Evolutionary conservation across 331 rosid genomes (phyloP).

Genomic region (Rosa hybrid): DNA sequence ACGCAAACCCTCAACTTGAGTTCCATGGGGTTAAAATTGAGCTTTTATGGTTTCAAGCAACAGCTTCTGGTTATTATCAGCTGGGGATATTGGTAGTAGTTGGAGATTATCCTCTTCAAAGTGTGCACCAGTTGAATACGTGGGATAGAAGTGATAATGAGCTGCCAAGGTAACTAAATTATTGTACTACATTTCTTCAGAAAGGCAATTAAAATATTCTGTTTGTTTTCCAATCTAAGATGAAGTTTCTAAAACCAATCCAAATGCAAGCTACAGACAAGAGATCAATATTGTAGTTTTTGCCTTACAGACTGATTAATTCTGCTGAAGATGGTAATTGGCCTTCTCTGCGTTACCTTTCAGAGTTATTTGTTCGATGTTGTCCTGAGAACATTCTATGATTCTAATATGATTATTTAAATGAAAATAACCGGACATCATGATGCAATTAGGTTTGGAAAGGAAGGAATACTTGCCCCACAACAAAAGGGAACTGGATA

Average conservation of each 20-base stretch:
- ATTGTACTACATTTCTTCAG: not conserved
- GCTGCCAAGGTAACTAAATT: slow-evolving; percentile 53
- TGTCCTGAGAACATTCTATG: not conserved
- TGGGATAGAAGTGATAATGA: slow-evolving; percentile 52
- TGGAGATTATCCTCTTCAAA: slow-evolving; percentile 72
- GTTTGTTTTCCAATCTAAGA: not conserved
- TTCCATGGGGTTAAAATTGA: slow-evolving; percentile 91
- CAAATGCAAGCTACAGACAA: slow-evolving; percentile 17
- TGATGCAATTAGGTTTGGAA: not conserved
- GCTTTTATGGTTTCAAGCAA: slow-evolving; percentile 99
- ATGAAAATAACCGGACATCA: not conserved
- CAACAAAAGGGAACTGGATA: not conserved
- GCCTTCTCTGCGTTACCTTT: slow-evolving; percentile 3
- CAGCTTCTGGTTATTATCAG: slow-evolving; percentile 99
- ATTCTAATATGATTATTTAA: not conserved
- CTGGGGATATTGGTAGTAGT: slow-evolving; percentile 83
- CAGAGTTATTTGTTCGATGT: not conserved
- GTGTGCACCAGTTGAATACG: slow-evolving; percentile 51
- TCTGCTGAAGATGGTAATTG: not conserved
- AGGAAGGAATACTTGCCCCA: not conserved
- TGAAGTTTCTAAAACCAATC: not conserved
- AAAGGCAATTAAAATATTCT: not conserved
- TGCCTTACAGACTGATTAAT: not conserved
- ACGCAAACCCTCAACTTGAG: slow-evolving; percentile 94
- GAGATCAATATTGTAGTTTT: not conserved